Evolutionary conservation across 345 rosid species (phyloP), one percentile per base, ranked within the genome.

Genomic region (Abelmoschus esculentus): DNA sequence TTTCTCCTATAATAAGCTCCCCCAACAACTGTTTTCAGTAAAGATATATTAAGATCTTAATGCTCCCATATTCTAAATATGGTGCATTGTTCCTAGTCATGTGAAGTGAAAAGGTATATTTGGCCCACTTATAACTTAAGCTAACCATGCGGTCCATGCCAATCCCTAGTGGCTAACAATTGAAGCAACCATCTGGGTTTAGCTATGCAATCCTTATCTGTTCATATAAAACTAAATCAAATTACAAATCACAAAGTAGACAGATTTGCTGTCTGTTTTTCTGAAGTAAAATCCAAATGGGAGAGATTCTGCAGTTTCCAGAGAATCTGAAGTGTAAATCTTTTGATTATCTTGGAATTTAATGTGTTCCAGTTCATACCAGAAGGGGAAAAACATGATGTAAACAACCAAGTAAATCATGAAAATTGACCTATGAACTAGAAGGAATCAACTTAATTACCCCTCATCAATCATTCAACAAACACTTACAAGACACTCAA

Each of bases 61-160:
- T 47, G 70, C 78, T 50, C 80, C 22, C 80, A 72, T 72, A 75
- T 78, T 78, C 80, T 66, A 59, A 69, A 79, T 55, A 79, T 26
- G 75, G 75, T 76, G 69, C 83, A 77, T 79, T 74, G 85, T 74
- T 78, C 77, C 74, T 70, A 69, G 82, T 70, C 83, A 79, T 80
- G 79, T 83, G 78, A 78, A 44, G 40, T 38, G 42, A 38, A 17
- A 70, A 71, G 69, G 75, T 70, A 71, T 67, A 66, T 36, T 59
- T 19, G 86, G 82, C 77, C 85, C 89, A 81, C 86, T 54, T 55
- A 69, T 61, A 40, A 76, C 53, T 46, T 71, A 62, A 36, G 31
- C 58, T 52, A 55, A 73, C 71, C 36, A 72, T n/a, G n/a, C n/a
- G n/a, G n/a, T n/a, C n/a, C n/a, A n/a, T 67, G 62, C 73, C 77